Conservation (phyloP, 768 basidiomycete species). For the Trametes cubensis region DNA sequence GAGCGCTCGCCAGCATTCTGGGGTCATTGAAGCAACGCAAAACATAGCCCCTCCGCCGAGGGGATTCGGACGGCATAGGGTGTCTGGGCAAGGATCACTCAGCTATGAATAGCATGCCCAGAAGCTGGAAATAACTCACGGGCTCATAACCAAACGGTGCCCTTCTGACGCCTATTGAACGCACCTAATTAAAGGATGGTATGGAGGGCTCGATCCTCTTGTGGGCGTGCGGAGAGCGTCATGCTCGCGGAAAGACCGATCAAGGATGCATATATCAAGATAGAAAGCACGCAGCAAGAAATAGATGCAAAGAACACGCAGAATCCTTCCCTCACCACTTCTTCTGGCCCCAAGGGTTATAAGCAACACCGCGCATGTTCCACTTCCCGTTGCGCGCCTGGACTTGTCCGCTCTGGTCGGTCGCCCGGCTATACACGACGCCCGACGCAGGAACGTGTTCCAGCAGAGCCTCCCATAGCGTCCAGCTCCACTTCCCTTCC, state of each 20-base stretch:
- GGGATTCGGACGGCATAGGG: neutral
- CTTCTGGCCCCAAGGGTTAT: constrained; percentile 26
- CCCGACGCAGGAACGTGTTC: constrained; percentile 29
- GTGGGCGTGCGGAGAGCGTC: too few relatives aligned
- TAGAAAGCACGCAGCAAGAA: neutral
- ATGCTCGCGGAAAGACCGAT: neutral
- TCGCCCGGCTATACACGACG: constrained; percentile 50
- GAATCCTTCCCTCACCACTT: constrained; percentile 3
- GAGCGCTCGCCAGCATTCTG: neutral
- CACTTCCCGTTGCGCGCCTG: constrained; percentile 56
- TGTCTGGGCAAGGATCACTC: neutral
- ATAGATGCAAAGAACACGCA: neutral
- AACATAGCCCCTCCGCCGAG: neutral
- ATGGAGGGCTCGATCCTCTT: too few relatives aligned
- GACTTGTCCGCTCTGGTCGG: constrained; percentile 46
- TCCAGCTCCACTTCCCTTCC: constrained; percentile 71
- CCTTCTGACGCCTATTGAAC: neutral
- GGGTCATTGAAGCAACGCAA: neutral
- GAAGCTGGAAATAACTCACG: neutral
- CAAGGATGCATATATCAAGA: neutral
- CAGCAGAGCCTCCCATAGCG: constrained; percentile 63
- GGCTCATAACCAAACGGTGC: too few relatives aligned
- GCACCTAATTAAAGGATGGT: too few relatives aligned
- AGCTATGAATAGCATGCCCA: neutral
- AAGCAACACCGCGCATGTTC: constrained; percentile 70